phyloP scores from a whole-genome alignment of 805 yeast species.

The Candida dajiaensis region DNA sequence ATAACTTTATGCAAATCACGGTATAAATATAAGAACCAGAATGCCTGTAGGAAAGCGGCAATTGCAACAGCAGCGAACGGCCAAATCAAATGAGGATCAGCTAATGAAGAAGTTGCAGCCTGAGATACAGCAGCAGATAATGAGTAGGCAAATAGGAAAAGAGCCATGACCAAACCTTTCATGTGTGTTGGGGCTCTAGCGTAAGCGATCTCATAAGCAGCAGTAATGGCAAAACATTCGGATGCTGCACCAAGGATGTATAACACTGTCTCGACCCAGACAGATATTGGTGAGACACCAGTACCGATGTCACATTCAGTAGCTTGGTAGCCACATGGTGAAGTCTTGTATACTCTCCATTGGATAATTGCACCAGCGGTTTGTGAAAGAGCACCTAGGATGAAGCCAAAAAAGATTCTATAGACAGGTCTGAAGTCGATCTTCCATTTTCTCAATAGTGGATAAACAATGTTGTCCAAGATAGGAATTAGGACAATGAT shows the following conservation, averaged over 20 bases:
- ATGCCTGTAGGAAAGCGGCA: conserved; percentile 52
- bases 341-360: conserved; percentile 57
- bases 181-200: conserved; percentile 66
- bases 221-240: conserved; percentile 71
- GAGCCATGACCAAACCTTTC: conserved; percentile 38
- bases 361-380: conserved; percentile 56
- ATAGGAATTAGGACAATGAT: conserved; percentile 73
- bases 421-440: conserved; percentile 63
- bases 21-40: conserved; percentile 37
- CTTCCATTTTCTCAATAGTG: conserved; percentile 39
- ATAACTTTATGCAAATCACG: conserved; percentile 9
- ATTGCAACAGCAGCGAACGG: conserved; percentile 56
- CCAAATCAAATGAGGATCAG: conserved; percentile 66
- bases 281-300: conserved; percentile 39
- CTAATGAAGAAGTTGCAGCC: conserved; percentile 62
- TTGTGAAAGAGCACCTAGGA: conserved; percentile 41
- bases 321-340: conserved; percentile 67
- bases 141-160: conserved; percentile 63
- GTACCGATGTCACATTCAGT: conserved; percentile 35
- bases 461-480: conserved; percentile 52
- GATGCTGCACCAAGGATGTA: conserved; percentile 66
- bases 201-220: conserved; percentile 79
- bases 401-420: conserved; percentile 64
- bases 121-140: conserved; percentile 70
- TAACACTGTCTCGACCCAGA: conserved; percentile 60